Percentiles rank a stretch among this genome's conserved stretches.
phyloP scores from a whole-genome alignment of 176 grass and related monocot species.

The Aechmea fasciata region DNA sequence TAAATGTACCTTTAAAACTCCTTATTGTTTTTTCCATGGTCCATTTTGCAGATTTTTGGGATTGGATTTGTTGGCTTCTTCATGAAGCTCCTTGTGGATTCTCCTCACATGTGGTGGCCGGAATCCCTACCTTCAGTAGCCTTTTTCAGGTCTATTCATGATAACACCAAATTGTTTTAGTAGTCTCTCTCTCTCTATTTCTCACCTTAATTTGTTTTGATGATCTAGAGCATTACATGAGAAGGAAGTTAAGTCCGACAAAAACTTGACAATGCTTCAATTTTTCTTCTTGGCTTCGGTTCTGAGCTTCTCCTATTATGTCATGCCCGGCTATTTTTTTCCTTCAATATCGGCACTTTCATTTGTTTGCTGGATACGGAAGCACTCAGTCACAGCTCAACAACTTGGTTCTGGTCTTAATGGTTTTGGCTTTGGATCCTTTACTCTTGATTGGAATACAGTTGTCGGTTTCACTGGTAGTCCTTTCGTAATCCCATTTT shows the following conservation, averaged over 20 bases:
- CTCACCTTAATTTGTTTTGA: constrained; percentile 1
- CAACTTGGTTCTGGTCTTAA: constrained; percentile 15
- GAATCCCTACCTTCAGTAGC: not conserved
- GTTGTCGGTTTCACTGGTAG: not conserved
- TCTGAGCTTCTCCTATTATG: constrained; percentile 14
- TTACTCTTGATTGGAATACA: constrained; percentile 5
- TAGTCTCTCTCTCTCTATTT: not conserved
- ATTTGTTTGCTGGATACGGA: constrained; percentile 7
- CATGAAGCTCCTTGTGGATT: not conserved
- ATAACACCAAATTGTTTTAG: not conserved
- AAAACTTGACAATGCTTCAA: constrained; percentile 1
- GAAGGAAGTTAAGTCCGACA: not conserved
- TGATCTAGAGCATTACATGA: constrained; percentile 14
- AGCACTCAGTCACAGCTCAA: constrained; percentile 3
- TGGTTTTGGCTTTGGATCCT: constrained; percentile 12
- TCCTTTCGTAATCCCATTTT: not conserved
- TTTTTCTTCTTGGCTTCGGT: constrained; percentile 12
- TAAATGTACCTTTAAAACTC: not conserved
- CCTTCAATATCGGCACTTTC: constrained; percentile 4
- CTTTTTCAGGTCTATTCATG: not conserved
- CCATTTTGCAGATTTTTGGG: not conserved
- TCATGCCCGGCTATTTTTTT: constrained; percentile 7
- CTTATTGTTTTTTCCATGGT: not conserved
- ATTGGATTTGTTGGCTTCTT: not conserved
- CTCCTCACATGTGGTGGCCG: not conserved